Evolutionary conservation across 306 rosid species (phyloP).

Genomic region (Quercus bicolor): DNA sequence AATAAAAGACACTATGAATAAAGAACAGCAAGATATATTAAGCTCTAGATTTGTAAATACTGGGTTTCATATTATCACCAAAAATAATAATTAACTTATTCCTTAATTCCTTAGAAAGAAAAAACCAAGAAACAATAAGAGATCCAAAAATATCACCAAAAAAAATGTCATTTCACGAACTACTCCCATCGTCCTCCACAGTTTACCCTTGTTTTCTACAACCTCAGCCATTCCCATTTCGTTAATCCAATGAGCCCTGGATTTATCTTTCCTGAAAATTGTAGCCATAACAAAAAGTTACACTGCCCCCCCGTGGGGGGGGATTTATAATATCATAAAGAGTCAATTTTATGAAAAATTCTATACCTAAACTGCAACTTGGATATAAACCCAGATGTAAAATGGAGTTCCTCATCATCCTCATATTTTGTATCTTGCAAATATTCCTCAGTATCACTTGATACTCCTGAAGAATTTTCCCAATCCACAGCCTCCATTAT

Average conservation of each 20-base stretch:
- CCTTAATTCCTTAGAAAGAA: too few species aligned
- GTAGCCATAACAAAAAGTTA: not conserved
- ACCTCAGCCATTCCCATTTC: constrained; percentile 67
- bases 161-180: too few species aligned
- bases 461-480: constrained; percentile 35
- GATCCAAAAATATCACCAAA: too few species aligned
- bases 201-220: constrained; percentile 54
- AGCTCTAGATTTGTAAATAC: too few species aligned
- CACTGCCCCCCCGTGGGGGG: too few species aligned
- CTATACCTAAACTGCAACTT: constrained; percentile 66
- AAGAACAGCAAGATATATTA: too few species aligned
- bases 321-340: not conserved
- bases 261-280: constrained; percentile 42
- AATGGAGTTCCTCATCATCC: constrained; percentile 45
- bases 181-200: constrained; percentile 70
- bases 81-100: too few species aligned
- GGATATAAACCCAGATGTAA: constrained; percentile 36
- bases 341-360: not conserved
- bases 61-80: too few species aligned
- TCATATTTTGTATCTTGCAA: constrained; percentile 23
- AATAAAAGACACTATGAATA: too few species aligned
- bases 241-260: constrained; percentile 56
- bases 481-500: constrained; percentile 32
- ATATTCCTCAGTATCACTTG: constrained; percentile 30
- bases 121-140: too few species aligned